phyloP scores from a whole-genome alignment of 2,329 filamentous ascomycete species.

The Penicillium sp. region DNA sequence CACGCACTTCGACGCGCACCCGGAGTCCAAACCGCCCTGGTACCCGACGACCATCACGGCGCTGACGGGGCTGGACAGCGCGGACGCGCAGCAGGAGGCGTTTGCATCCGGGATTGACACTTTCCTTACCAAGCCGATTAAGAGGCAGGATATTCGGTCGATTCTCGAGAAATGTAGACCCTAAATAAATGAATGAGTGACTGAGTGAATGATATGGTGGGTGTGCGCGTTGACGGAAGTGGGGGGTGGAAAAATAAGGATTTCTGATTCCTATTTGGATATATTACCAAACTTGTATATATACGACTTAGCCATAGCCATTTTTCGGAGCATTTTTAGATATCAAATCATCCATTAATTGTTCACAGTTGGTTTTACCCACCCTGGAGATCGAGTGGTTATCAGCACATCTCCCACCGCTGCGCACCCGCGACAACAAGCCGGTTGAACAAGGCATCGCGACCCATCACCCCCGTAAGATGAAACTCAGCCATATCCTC shows the following conservation, averaged over 20 bases:
- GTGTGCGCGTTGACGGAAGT: no score
- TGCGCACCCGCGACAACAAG: background rate
- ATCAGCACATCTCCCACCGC: background rate
- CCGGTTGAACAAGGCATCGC: background rate
- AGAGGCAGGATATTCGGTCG: background rate
- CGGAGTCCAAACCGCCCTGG: constrained; percentile 7
- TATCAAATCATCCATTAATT: no score
- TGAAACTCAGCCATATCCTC: background rate
- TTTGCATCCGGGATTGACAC: constrained; percentile 35
- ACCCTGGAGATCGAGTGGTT: no score
- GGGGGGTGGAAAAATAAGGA: no score
- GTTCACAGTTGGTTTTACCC: no score
- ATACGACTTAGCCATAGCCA: no score
- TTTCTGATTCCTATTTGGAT: no score
- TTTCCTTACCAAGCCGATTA: constrained; percentile 39
- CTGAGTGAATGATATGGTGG: no score
- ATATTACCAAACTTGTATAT: no score
- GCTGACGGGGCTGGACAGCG: constrained; percentile 36
- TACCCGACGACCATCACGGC: constrained; percentile 30
- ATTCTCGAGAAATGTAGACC: background rate
- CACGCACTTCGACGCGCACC: background rate
- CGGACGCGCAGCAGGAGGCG: constrained; percentile 35
- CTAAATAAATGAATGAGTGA: background rate
- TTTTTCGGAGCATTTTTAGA: no score
- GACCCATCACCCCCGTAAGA: background rate